These are phyloP conservation scores for Pachysandra terminalis DNA, from an alignment of 164 flowering plant species.

Conservation along the genomic window DNA sequence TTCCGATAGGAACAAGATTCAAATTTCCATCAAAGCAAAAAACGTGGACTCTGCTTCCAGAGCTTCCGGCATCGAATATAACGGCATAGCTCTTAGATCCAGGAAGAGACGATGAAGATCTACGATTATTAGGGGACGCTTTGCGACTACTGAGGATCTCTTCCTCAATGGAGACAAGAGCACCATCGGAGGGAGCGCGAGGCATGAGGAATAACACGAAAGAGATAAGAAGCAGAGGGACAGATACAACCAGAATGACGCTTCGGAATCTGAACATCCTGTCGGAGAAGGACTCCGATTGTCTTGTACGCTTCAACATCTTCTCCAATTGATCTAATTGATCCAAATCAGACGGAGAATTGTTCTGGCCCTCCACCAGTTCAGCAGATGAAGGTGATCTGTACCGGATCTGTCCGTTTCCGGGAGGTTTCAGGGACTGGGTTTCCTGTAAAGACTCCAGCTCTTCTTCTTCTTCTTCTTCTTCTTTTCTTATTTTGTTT, in stretches of 20 bases:
- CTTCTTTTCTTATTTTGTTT: background rate
- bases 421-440: constrained; percentile 42
- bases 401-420: constrained; percentile 93
- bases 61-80: constrained; percentile 95
- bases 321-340: constrained; percentile 18
- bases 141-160: constrained; percentile 22
- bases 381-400: constrained; percentile 87
- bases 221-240: constrained; percentile 65
- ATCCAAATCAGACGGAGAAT: constrained; percentile 14
- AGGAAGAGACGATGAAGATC: background rate
- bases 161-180: background rate
- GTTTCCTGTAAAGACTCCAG: constrained; percentile 63
- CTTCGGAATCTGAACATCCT: constrained; percentile 64
- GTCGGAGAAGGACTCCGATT: constrained; percentile 47
- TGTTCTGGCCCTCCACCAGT: constrained; percentile 47
- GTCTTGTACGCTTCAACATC: constrained; percentile 36
- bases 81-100: constrained; percentile 54
- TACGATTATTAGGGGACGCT: constrained; percentile 18
- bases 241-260: constrained; percentile 46
- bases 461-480: constrained; percentile 15
- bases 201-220: constrained; percentile 73
- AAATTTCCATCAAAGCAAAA: constrained; percentile 67
- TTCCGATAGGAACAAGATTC: constrained; percentile 79
- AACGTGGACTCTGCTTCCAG: constrained; percentile 93
- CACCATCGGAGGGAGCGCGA: constrained; percentile 25